Evolutionary conservation across 352 stramenopile genomes (phyloP), one percentile per base, ranked within the genome.

Genomic region (Globisporangium heterothallicum): DNA sequence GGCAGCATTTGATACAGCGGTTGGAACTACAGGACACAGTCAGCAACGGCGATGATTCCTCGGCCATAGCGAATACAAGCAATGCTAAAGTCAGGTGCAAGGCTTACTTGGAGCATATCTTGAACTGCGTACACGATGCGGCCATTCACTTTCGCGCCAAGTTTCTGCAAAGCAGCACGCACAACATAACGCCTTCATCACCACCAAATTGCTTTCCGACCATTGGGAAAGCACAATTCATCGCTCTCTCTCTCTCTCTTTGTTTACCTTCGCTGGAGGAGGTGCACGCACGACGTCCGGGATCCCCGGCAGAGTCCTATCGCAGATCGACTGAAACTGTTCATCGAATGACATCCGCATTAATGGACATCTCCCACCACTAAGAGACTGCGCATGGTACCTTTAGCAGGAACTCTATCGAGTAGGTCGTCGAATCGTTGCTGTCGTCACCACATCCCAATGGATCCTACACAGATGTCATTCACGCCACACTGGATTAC

Each of bases 1-100:
- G 81, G 81, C 58, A 84, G 78, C 72, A 72, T 81, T 48, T 72
- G 56, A 26, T 82, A 92, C 41, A 92, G 62, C 32, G 70, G 63
- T 56, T 88, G 78, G 53, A 89, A 92, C 78, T 89, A 44, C n/a
- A 19, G 16, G 4, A 50, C 26, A 29, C 1, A 50, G 16, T 47
- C 40, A 59, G 12, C 16, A 6, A 21, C n/a, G n/a, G n/a, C n/a
- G n/a, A n/a, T n/a, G n/a, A n/a, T n/a, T n/a, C n/a, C n/a, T n/a
- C n/a, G n/a, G n/a, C n/a, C n/a, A n/a, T n/a, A n/a, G n/a, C n/a
- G n/a, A n/a, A n/a, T n/a, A n/a, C n/a, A n/a, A n/a, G n/a, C n/a
- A n/a, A n/a, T n/a, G n/a, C n/a, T n/a, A n/a, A n/a, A 38, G 32
- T 38, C 32, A 18, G 10, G n/a, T 38, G 6, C 32, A 38, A 8